Conservation (phyloP, 352 stramenopile genomes). For the Globisporangium parvum region DNA sequence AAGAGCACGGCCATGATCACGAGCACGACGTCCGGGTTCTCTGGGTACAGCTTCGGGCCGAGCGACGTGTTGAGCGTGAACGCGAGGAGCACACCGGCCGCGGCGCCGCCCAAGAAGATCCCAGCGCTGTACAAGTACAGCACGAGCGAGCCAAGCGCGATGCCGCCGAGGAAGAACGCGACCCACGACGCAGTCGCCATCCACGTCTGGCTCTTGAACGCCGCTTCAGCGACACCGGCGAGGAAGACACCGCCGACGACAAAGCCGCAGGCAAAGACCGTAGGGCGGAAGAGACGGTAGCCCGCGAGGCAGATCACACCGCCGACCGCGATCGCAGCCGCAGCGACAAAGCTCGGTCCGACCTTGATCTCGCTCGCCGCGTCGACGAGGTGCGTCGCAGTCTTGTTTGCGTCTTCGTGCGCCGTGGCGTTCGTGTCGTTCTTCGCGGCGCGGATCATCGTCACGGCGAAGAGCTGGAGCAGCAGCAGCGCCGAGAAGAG, state of each 20-base stretch:
- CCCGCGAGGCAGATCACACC: slow-evolving; percentile 25
- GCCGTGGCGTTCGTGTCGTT: slow-evolving; percentile 3
- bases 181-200: slow-evolving; percentile 46
- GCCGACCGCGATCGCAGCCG: slow-evolving; percentile 25
- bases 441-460: background rate
- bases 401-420: slow-evolving; percentile 13
- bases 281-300: slow-evolving; percentile 32
- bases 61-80: slow-evolving; percentile 51
- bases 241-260: slow-evolving; percentile 34
- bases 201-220: slow-evolving; percentile 22
- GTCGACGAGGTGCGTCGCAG: slow-evolving; percentile 20
- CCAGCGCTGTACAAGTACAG: slow-evolving; percentile 41
- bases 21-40: slow-evolving; percentile 37
- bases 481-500: slow-evolving; percentile 5
- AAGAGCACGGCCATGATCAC: slow-evolving; percentile 39
- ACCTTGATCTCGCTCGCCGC: slow-evolving; percentile 23
- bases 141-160: slow-evolving; percentile 25
- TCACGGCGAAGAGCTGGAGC: slow-evolving; percentile 4
- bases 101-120: slow-evolving; percentile 35
- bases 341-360: slow-evolving; percentile 27
- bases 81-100: slow-evolving; percentile 32
- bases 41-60: slow-evolving; percentile 24
- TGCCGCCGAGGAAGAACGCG: slow-evolving; percentile 33
- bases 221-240: slow-evolving; percentile 24
- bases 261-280: slow-evolving; percentile 41